These are phyloP conservation scores for Podospora pseudoanserina DNA, from an alignment of 495 filamentous ascomycete genomes.

Conservation along the genomic window DNA sequence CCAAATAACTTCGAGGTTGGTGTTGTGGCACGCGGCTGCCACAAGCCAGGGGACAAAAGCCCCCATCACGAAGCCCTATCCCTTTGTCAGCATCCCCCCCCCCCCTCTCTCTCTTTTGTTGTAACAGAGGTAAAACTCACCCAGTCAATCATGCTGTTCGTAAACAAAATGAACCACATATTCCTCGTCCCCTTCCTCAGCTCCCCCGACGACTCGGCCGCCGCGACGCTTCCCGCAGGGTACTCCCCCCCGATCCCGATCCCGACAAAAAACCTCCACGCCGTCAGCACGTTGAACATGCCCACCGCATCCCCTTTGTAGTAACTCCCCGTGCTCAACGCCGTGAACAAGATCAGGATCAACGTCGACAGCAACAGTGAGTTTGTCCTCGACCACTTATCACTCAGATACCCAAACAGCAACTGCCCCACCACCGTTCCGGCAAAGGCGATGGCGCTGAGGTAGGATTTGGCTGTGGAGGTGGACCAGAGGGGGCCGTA, in stretches of 20 bases:
- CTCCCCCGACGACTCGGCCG: slow-evolving; percentile 79
- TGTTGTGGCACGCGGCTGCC: slow-evolving; percentile 62
- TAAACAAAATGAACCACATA: slow-evolving; percentile 90
- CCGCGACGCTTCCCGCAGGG: slow-evolving; percentile 80
- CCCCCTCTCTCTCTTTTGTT: neutral
- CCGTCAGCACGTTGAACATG: slow-evolving; percentile 76
- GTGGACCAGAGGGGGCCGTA: slow-evolving; percentile 61
- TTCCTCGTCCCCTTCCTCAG: slow-evolving; percentile 76
- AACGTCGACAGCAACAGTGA: slow-evolving; percentile 75
- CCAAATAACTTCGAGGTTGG: slow-evolving; percentile 72
- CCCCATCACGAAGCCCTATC: slow-evolving; percentile 64
- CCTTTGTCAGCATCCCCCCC: neutral
- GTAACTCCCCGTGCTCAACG: slow-evolving; percentile 73
- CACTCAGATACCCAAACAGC: slow-evolving; percentile 70
- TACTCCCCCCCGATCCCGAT: slow-evolving; percentile 72
- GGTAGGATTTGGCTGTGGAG: slow-evolving; percentile 64
- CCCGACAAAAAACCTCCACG: slow-evolving; percentile 74
- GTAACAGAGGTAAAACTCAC: slow-evolving; percentile 13
- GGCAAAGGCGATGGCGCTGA: slow-evolving; percentile 78
- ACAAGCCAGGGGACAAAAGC: slow-evolving; percentile 70
- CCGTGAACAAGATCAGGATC: slow-evolving; percentile 79
- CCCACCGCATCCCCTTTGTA: slow-evolving; percentile 61
- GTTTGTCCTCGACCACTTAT: slow-evolving; percentile 79
- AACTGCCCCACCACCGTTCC: slow-evolving; percentile 85
- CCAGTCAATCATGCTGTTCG: slow-evolving; percentile 82